These are phyloP conservation scores for Henckelia pumila DNA, from an alignment of 257 asterid genomes.

Conservation along the genomic window DNA sequence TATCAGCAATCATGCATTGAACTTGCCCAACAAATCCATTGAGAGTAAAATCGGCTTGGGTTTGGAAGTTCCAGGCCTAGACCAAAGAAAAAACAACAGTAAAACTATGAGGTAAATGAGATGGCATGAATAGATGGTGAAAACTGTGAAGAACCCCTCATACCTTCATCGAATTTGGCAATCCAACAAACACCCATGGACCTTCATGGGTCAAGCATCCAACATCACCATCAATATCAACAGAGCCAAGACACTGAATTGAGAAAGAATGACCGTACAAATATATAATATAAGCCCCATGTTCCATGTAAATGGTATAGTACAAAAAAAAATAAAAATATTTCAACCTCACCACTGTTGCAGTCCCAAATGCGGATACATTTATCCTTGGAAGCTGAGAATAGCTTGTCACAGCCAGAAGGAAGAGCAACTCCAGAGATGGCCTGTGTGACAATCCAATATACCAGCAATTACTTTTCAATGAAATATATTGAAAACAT, in stretches of 20 bases:
- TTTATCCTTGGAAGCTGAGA: conserved; percentile 41
- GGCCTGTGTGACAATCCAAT: conserved; percentile 26
- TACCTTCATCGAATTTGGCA: neutral
- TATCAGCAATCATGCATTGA: conserved; percentile 33
- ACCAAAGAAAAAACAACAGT: neutral
- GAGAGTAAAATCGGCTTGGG: conserved; percentile 34
- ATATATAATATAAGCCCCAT: neutral
- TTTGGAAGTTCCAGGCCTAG: conserved; percentile 55
- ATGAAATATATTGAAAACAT: too few species aligned
- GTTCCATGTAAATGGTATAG: neutral
- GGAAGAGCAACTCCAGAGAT: conserved; percentile 51
- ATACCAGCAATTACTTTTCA: neutral
- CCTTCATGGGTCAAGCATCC: neutral
- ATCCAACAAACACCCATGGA: neutral
- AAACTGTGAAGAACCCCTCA: neutral
- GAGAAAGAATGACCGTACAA: neutral
- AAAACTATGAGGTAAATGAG: neutral
- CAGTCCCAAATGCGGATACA: conserved; percentile 46
- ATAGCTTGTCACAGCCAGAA: conserved; percentile 44
- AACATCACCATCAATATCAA: neutral
- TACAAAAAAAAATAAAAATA: neutral
- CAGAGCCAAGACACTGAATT: neutral
- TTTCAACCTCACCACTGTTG: conserved; percentile 48
- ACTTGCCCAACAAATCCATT: conserved; percentile 62
- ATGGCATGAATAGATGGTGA: neutral